Conservation (phyloP, 2,329 filamentous ascomycete species). For the Penicillium sp. region DNA sequence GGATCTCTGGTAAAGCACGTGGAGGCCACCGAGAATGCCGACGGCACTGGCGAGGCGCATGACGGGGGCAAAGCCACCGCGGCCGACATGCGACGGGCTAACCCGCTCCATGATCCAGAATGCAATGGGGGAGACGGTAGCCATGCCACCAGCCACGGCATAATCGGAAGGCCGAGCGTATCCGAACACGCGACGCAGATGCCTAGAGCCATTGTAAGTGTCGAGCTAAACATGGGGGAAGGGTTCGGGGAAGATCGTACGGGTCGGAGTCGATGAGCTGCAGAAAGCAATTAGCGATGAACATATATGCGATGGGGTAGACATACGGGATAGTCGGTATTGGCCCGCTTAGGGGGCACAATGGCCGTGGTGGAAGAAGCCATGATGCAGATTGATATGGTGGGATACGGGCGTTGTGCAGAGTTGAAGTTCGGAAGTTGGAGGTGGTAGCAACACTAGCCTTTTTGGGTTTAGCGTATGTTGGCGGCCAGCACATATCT, state of each 20-base stretch:
- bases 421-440: slow-evolving; percentile 31
- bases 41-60: slow-evolving; percentile 77
- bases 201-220: slow-evolving; percentile 57
- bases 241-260: slow-evolving; percentile 57
- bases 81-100: slow-evolving; percentile 80
- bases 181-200: slow-evolving; percentile 83
- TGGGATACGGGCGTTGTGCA: slow-evolving; percentile 21
- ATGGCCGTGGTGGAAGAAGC: slow-evolving; percentile 45
- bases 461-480: slow-evolving; percentile 10
- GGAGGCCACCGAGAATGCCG: slow-evolving; percentile 74
- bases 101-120: slow-evolving; percentile 81
- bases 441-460: slow-evolving; percentile 27
- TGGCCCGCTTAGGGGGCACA: slow-evolving; percentile 74
- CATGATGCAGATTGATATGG: slow-evolving; percentile 29
- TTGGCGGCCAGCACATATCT: slow-evolving; percentile 11
- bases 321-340: slow-evolving; percentile 83
- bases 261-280: slow-evolving; percentile 99
- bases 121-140: slow-evolving; percentile 69
- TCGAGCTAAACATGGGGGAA: slow-evolving; percentile 13
- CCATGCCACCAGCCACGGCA: slow-evolving; percentile 65
- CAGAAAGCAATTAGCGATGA: slow-evolving; percentile 25
- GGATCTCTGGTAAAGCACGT: slow-evolving; percentile 83
- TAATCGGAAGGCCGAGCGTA: slow-evolving; percentile 90
- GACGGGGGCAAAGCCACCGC: slow-evolving; percentile 75
- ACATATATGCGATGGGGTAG: slow-evolving; percentile 2